phyloP scores from a whole-genome alignment of 2,329 filamentous ascomycete genomes.

The Lachnellula subtilissima region DNA sequence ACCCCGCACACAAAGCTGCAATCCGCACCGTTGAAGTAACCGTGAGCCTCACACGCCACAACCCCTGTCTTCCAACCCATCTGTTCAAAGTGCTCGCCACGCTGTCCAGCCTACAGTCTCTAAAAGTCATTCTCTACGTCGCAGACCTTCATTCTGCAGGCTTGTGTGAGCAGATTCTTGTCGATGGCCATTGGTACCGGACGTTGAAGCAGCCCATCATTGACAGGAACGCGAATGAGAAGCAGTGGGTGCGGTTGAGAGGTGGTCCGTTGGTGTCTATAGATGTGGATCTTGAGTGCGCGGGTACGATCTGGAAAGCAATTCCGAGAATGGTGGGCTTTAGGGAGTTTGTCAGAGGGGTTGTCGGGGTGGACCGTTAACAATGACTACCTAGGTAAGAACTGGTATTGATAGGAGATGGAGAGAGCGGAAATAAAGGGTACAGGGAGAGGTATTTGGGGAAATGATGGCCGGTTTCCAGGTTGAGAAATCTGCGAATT shows the following conservation, averaged over 20 bases:
- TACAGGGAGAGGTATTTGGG: not conserved
- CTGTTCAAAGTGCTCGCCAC: not conserved
- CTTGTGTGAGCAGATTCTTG: not conserved
- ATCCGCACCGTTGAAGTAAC: not conserved
- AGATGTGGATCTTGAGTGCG: not conserved
- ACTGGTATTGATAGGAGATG: not conserved
- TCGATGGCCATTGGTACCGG: not conserved
- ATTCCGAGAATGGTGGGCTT: not conserved
- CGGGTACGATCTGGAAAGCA: not conserved
- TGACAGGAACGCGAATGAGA: not conserved
- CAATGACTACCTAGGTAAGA: not conserved
- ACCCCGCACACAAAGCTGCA: constrained; percentile 6
- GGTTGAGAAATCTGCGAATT: too few relatives aligned
- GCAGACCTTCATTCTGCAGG: not conserved
- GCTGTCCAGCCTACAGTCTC: not conserved
- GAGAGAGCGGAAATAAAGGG: not conserved
- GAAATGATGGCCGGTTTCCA: too few relatives aligned
- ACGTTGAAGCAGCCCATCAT: not conserved
- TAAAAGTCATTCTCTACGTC: not conserved
- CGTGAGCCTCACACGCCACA: not conserved
- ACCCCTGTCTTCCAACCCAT: not conserved
- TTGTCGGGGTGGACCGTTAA: not conserved
- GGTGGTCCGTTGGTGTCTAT: not conserved
- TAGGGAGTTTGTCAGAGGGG: not conserved
- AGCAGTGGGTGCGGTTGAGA: not conserved